Evolutionary conservation across 1,139 yeast genomes (phyloP).

Genomic region (Taphrina flavorubra): DNA sequence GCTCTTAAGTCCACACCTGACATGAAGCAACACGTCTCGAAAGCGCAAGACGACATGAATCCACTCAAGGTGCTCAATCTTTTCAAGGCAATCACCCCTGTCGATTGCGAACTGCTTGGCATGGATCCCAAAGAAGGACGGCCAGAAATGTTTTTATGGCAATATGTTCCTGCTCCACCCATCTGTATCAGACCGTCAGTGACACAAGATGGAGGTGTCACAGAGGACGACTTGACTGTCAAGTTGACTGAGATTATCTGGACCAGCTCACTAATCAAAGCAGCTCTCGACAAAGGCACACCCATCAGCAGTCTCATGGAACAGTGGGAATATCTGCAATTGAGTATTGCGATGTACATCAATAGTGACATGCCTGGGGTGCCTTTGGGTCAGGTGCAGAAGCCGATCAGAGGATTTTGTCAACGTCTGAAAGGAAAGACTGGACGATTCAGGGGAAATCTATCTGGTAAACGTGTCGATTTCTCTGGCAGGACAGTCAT

Average conservation of each 20-base stretch:
- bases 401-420: constrained; percentile 94
- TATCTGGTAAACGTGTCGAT: constrained; percentile 98
- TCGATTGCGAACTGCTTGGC: constrained; percentile 91
- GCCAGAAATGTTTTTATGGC: constrained; percentile 97
- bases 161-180: constrained; percentile 97
- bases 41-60: constrained; percentile 91
- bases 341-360: constrained; percentile 95
- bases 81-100: constrained; percentile 81
- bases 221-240: constrained; percentile 96
- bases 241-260: constrained; percentile 95
- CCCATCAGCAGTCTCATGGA: constrained; percentile 93
- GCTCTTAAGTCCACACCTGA: constrained; percentile 86
- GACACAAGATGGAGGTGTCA: constrained; percentile 89
- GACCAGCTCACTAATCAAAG: constrained; percentile 89
- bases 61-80: constrained; percentile 87
- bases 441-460: constrained; percentile 97
- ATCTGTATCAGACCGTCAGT: constrained; percentile 98
- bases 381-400: constrained; percentile 52
- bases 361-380: constrained; percentile 78
- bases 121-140: constrained; percentile 89
- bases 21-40: constrained; percentile 79
- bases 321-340: constrained; percentile 96
- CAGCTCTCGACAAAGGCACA: constrained; percentile 94
- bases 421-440: constrained; percentile 98
- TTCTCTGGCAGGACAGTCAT: constrained; percentile 98